These are phyloP conservation scores for Trifolium pratense DNA, from an alignment of 306 rosid genomes.

Conservation along the genomic window DNA sequence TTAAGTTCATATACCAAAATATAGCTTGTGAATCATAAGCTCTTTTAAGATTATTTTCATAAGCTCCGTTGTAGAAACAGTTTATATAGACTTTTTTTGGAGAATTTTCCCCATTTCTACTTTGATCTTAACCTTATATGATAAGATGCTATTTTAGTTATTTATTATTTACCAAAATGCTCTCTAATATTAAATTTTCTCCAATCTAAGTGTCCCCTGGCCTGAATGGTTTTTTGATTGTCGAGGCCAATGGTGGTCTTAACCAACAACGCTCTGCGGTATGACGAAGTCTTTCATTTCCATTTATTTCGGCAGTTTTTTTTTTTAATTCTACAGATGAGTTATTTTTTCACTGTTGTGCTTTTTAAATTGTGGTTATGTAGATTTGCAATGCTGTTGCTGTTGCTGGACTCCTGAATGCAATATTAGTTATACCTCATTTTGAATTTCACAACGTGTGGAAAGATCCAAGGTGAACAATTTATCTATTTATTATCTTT, in stretches of 20 bases:
- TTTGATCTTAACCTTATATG: background rate
- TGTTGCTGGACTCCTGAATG: slow-evolving; percentile 92
- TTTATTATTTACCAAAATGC: background rate
- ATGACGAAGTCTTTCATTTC: slow-evolving; percentile 27
- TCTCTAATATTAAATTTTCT: slow-evolving; percentile 13
- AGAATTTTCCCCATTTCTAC: background rate
- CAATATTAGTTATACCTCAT: slow-evolving; percentile 79
- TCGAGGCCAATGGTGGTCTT: slow-evolving; percentile 98
- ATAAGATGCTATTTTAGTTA: slow-evolving; percentile 2
- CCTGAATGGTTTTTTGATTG: slow-evolving; percentile 72
- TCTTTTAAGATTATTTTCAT: background rate
- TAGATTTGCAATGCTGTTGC: slow-evolving; percentile 99
- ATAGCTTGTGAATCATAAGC: background rate
- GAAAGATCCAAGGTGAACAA: slow-evolving; percentile 83
- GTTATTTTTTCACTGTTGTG: slow-evolving; percentile 25
- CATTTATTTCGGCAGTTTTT: slow-evolving; percentile 10
- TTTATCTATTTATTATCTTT: slow-evolving; percentile 27
- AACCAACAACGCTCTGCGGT: slow-evolving; percentile 98
- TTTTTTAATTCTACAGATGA: slow-evolving; percentile 2
- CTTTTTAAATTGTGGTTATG: slow-evolving; percentile 22
- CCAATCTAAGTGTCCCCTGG: slow-evolving; percentile 65
- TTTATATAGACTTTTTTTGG: background rate
- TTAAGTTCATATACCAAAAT: background rate
- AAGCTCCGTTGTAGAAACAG: background rate
- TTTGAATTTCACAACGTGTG: slow-evolving; percentile 91